A percentile compares a stretch with the other conserved stretches of the same genome.
phyloP scores from a whole-genome alignment of 495 filamentous ascomycete species.

The Trichoderma gamsii region DNA sequence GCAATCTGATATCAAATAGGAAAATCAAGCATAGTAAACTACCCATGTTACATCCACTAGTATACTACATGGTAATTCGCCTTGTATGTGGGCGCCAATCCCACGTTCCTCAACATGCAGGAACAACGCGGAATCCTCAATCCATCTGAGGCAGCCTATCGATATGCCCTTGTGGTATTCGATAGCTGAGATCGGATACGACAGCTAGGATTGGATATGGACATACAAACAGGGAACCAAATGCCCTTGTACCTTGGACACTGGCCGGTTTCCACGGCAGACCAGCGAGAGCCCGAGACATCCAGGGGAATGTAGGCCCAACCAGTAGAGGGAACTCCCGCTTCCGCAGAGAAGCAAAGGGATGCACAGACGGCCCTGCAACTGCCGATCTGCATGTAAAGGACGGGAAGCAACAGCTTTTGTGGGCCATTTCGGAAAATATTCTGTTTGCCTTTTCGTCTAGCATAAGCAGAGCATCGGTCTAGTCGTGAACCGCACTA shows the following conservation, averaged over 20 bases:
- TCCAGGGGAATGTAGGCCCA: background rate
- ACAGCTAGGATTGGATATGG: background rate
- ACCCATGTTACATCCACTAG: no score
- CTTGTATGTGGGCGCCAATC: no score
- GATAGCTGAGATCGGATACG: no score
- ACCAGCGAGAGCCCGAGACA: background rate
- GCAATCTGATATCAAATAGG: no score
- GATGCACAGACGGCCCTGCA: background rate
- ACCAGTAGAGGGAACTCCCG: background rate
- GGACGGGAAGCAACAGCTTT: background rate
- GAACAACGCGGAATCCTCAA: background rate
- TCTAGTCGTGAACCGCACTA: no score
- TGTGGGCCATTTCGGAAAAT: background rate
- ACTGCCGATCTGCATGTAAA: background rate
- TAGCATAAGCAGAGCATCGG: no score
- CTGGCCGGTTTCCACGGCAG: background rate
- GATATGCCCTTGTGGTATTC: background rate
- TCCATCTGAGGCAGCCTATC: background rate
- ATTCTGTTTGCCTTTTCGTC: background rate
- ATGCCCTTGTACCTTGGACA: background rate
- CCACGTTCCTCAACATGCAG: no score
- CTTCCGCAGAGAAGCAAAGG: background rate
- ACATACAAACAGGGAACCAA: background rate
- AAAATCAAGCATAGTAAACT: no score
- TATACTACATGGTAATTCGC: no score